These are phyloP conservation scores for Acer saccharum DNA, from an alignment of 345 rosid species.

Conservation along the genomic window DNA sequence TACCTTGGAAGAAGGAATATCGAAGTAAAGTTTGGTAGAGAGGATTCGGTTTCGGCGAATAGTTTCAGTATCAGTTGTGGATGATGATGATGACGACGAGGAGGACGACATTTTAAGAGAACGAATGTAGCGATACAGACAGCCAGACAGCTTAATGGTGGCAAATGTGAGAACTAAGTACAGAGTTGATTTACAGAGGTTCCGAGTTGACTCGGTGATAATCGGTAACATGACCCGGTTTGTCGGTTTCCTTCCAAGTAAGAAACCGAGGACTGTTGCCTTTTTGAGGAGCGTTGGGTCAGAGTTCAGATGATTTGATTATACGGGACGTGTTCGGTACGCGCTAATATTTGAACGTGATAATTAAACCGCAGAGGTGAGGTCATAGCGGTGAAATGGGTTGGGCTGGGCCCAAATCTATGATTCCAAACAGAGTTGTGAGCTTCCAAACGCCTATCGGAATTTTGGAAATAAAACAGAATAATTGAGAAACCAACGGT, in stretches of 20 bases:
- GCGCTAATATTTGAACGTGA: too few species aligned
- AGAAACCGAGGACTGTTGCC: background rate
- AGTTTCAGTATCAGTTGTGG: constrained; percentile 41
- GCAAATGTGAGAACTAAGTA: constrained; percentile 33
- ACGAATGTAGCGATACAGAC: constrained; percentile 24
- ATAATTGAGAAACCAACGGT: too few species aligned
- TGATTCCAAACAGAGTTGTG: too few species aligned
- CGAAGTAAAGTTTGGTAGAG: constrained; percentile 78
- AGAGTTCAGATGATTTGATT: background rate
- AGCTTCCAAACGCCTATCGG: too few species aligned
- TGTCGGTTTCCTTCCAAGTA: too few species aligned
- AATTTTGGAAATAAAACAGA: too few species aligned
- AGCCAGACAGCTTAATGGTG: constrained; percentile 31
- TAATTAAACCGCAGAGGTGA: too few species aligned
- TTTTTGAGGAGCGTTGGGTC: background rate
- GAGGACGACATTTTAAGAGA: constrained; percentile 24
- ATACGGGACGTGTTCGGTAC: background rate
- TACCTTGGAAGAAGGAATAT: constrained; percentile 61
- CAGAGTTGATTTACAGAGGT: constrained; percentile 30
- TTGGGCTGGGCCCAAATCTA: too few species aligned
- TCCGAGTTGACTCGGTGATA: constrained; percentile 40
- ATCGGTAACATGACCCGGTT: constrained; percentile 23
- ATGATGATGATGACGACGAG: constrained; percentile 29
- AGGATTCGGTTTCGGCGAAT: constrained; percentile 61
- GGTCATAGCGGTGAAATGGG: too few species aligned